Evolutionary conservation across 768 basidiomycete genomes (phyloP), one percentile per base, ranked within the genome.

Genomic region (Naganishia vishniacii): DNA sequence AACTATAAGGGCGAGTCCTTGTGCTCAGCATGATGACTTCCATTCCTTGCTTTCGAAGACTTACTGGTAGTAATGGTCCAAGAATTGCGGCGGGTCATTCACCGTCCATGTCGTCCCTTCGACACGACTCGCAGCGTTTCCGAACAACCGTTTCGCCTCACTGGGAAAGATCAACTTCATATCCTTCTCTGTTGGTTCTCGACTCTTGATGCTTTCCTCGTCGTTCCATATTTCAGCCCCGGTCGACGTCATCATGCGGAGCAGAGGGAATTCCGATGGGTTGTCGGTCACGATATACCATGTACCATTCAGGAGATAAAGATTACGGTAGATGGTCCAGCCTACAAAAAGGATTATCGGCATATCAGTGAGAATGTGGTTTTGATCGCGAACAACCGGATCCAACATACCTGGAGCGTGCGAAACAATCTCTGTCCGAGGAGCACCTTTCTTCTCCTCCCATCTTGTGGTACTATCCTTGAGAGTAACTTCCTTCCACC

Each of bases 11-110:
- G 25, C 31, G 26, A 40, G 26, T 18, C 15, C 18, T 5, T 23
- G 1, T 1, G 34, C 42, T 23, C 9, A 34, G 29, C 16, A 34
- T 26, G 11, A 34, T 1, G 31, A 42, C n/a, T 46, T 25, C 3
- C 20, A 4, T 31, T 47, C 25, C 7, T 26, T 3, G 9, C 9
- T 28, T 29, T 12, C n/a, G 29, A 48, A 62, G 15, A 65, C 73
- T 62, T 48, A 72, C 67, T 97, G 91, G 74, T 91, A 94, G 74
- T 93, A 94, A 77, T 94, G 91, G 0, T 87, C 88, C 62, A 94
- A 82, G 78, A 75, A 95, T 81, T 95, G 91, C 18, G 84, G 82
- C 4, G 88, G 85, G 66, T 94, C 92, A 71, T 92, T 92, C 28
- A 86, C 80, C 11, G 91, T 80, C 79, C 88, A 89, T 84, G 84